A percentile compares a stretch with the other conserved stretches of the same genome.
phyloP scores from a whole-genome alignment of 2,329 filamentous ascomycete species.

The Colletotrichum tropicale region DNA sequence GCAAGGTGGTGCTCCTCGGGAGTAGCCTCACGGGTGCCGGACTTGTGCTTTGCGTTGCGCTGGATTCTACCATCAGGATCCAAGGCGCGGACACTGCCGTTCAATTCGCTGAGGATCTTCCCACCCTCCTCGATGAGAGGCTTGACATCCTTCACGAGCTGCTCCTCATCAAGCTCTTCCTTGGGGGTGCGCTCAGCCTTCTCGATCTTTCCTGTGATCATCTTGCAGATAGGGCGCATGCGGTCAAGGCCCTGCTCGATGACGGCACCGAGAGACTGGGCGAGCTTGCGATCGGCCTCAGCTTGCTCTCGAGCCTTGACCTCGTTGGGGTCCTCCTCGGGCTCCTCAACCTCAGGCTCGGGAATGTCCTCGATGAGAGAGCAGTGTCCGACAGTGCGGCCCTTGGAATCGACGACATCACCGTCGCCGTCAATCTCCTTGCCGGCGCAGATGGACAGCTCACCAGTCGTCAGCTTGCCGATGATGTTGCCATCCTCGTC shows the following conservation, averaged over 20 bases:
- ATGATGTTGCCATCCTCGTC: conserved; percentile 65
- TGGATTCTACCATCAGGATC: conserved; percentile 89
- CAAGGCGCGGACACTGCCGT: conserved; percentile 84
- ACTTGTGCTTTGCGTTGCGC: conserved; percentile 82
- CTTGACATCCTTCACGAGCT: conserved; percentile 83
- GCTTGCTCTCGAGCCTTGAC: conserved; percentile 63
- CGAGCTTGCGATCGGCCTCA: conserved; percentile 75
- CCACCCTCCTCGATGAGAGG: conserved; percentile 88
- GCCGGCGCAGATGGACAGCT: conserved; percentile 66
- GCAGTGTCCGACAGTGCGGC: conserved; percentile 69
- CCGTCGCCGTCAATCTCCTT: conserved; percentile 75
- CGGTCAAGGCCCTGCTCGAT: conserved; percentile 82
- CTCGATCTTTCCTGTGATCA: conserved; percentile 86
- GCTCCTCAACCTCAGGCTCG: conserved; percentile 51
- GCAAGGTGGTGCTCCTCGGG: conserved; percentile 87
- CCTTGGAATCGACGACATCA: conserved; percentile 73
- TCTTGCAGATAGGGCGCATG: conserved; percentile 82
- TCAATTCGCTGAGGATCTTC: conserved; percentile 83
- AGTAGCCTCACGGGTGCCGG: conserved; percentile 74
- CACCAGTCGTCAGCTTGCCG: conserved; percentile 72
- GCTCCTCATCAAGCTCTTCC: conserved; percentile 89
- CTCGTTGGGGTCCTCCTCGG: conserved; percentile 44
- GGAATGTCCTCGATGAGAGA: conserved; percentile 66
- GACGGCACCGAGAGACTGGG: conserved; percentile 74
- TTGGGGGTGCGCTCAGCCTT: conserved; percentile 79